These are phyloP conservation scores for Dictyostelium discoideum DNA, from an alignment of 78 protist genomes.

Conservation along the genomic window dicty_2.7 NC_007090.3:3734001-3734500, in stretches of 20 bases:
- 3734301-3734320: not conserved
- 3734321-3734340: not conserved
- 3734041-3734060: conserved; percentile 1
- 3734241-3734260: conserved; percentile 12
- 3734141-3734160: not conserved
- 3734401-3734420: no score
- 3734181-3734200: not conserved
- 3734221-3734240: not conserved
- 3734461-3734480: no score
- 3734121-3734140: not conserved
- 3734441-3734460: not conserved
- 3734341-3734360: not conserved
- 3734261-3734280: not conserved
- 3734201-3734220: conserved; percentile 1
- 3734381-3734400: conserved; percentile 42
- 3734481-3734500: not conserved
- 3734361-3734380: conserved; percentile 22
- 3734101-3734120: not conserved
- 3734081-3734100: not conserved
- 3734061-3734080: not conserved
- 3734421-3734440: not conserved
- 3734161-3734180: not conserved
- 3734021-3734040: conserved; percentile 5
- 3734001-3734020: conserved; percentile 33
- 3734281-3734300: conserved; percentile 5